Evolutionary conservation across 306 rosid genomes (phyloP).

Genomic region (Mucuna pruriens): DNA sequence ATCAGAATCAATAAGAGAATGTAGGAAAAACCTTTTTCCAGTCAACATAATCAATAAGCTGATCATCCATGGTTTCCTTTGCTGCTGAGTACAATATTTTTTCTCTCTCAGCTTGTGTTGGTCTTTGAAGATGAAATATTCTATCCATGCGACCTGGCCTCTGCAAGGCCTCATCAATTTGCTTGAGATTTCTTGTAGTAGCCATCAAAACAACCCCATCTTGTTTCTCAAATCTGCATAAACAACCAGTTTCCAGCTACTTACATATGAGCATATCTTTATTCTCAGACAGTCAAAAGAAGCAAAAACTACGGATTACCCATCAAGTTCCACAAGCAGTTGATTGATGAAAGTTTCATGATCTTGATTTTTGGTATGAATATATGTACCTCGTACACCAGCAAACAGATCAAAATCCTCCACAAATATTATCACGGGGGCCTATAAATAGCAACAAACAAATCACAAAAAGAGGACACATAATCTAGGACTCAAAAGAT

Average conservation of each 20-base stretch:
- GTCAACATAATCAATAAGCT: constrained; percentile 84
- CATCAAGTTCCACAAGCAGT: constrained; percentile 99
- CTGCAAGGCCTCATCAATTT: constrained; percentile 92
- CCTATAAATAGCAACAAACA: constrained; percentile 56
- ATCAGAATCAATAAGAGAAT: no score
- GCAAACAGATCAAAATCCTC: constrained; percentile 99
- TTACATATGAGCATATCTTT: constrained; percentile 30
- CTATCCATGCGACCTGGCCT: constrained; percentile 99
- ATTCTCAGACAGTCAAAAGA: constrained; percentile 35
- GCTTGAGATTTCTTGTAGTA: constrained; percentile 88
- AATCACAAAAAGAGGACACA: constrained; percentile 40
- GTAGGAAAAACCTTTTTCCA: constrained; percentile 83
- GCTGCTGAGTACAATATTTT: constrained; percentile 78
- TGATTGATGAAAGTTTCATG: constrained; percentile 98
- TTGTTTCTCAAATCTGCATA: constrained; percentile 92
- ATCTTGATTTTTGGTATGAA: constrained; percentile 95
- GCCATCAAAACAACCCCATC: constrained; percentile 99
- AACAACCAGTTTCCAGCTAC: constrained; percentile 26
- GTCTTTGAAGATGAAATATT: constrained; percentile 96
- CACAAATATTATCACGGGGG: constrained; percentile 95
- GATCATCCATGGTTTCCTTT: constrained; percentile 88
- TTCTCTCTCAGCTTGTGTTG: constrained; percentile 91
- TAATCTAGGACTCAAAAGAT: constrained; percentile 29
- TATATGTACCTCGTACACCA: constrained; percentile 90
- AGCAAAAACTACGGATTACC: constrained; percentile 59